Evolutionary conservation across 192 early-diverging fungal genomes (phyloP), one percentile per base, ranked within the genome.

Genomic region (Linnemannia exigua): DNA sequence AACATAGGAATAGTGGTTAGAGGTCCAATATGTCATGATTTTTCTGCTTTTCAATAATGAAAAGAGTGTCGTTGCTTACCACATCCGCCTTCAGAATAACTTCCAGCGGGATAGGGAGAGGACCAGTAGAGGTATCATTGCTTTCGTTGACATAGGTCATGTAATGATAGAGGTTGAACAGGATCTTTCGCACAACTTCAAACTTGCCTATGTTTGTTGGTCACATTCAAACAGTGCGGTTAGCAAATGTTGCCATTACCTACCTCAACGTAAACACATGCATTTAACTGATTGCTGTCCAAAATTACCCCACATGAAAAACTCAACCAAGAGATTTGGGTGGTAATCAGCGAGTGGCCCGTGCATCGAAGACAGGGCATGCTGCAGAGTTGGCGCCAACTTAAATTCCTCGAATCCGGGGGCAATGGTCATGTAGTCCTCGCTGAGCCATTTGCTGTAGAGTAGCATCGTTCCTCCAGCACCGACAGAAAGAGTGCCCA

Each of bases 291-390:
- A 54, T 8, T 3, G n/a, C 52, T 15, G 15, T n/a, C 8, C 25
- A 72, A 25, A 11, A 73, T 77, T 89, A 91, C 93, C 93, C 94
- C 94, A 95, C 74, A 95, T 74, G 41, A 97, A 82, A 80, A 95
- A 93, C 41, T 96, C 91, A 12, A 93, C 81, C 61, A 97, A 76
- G 19, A 95, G 79, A 28, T 88, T 82, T 17, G 96, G 96, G 77
- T 97, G 94, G 75, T 96, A 94, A 73, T 95, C 93, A 2, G 93
- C 93, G 8, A 97, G 87, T 3, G 95, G 90, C 0, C 92, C 92
- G 80, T 93, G 91, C 75, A 90, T 87, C 20, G 81, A 54, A 16
- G 88, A 88, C 14, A 91, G 80, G 1, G 90, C 79, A 67, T 93
- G 89, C 63, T 88, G 91, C 0, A 93, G 77, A n/a, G 90, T 93